These are phyloP conservation scores for Glebionis coronaria DNA, from an alignment of 129 eudicot genomes.

Conservation along the genomic window DNA sequence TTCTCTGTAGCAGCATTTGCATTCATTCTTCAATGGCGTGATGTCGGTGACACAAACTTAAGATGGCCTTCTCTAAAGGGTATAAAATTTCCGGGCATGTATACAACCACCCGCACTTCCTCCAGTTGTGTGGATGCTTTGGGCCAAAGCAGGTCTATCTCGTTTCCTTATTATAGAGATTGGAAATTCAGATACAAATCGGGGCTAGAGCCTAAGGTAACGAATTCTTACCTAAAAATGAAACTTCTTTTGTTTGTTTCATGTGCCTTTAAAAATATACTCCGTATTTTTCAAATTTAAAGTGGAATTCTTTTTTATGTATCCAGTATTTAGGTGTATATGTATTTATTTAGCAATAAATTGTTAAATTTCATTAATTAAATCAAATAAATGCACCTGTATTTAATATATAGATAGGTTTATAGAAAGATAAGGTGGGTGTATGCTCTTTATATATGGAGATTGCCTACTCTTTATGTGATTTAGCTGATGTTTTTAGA, in stretches of 20 bases:
- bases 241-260: no score
- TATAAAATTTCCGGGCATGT: constrained; percentile 26
- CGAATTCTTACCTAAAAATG: no score
- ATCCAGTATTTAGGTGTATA: background rate
- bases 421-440: background rate
- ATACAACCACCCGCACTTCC: constrained; percentile 15
- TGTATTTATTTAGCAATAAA: background rate
- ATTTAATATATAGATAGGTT: background rate
- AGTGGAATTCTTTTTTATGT: background rate
- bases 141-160: constrained; percentile 24
- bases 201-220: constrained; percentile 34
- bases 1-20: constrained; percentile 67
- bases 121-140: constrained; percentile 34
- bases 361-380: background rate
- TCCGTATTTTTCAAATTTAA: background rate
- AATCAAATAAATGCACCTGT: background rate
- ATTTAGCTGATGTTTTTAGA: background rate
- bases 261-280: background rate
- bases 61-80: constrained; percentile 11
- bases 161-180: constrained; percentile 40
- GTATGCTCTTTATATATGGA: background rate
- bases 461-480: constrained; percentile 5
- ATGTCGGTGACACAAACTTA: constrained; percentile 25
- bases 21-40: constrained; percentile 79
- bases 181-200: constrained; percentile 32